Conservation (phyloP, 371 early-diverging fungal species). For the Thermomucor indicae-seudaticae region DNA sequence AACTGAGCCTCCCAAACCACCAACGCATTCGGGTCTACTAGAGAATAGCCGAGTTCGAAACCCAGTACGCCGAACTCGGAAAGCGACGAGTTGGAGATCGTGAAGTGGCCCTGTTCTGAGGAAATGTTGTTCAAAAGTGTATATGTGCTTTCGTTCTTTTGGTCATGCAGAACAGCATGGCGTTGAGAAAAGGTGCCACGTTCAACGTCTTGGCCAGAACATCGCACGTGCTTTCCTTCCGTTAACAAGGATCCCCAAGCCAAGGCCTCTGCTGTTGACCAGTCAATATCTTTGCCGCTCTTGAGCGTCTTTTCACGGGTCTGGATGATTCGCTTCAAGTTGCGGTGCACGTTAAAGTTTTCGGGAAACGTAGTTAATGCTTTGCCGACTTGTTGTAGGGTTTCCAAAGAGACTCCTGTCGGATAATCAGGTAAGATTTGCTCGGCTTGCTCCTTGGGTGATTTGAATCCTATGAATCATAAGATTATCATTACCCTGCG, state of each 20-base stretch:
- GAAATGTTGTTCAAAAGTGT: constrained; percentile 82
- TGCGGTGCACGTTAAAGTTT: constrained; percentile 83
- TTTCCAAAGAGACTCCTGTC: constrained; percentile 80
- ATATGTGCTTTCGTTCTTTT: constrained; percentile 68
- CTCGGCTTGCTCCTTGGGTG: constrained; percentile 81
- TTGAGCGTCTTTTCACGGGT: constrained; percentile 75
- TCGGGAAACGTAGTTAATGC: constrained; percentile 76
- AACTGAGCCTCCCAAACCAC: constrained; percentile 98
- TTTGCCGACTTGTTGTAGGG: constrained; percentile 76
- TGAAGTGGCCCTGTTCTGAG: constrained; percentile 79
- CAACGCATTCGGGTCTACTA: constrained; percentile 89
- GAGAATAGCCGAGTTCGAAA: constrained; percentile 96
- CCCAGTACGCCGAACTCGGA: constrained; percentile 95
- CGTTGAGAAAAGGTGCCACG: constrained; percentile 98
- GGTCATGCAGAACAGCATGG: constrained; percentile 93
- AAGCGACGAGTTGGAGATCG: constrained; percentile 91
- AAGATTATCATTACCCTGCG: constrained; percentile 1
- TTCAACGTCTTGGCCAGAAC: constrained; percentile 96
- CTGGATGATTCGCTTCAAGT: constrained; percentile 83
- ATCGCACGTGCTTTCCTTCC: constrained; percentile 89
- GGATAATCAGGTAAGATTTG: constrained; percentile 62
- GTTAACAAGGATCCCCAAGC: constrained; percentile 90
- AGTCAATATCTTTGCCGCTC: constrained; percentile 83
- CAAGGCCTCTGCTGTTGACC: constrained; percentile 94
- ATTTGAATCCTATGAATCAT: constrained; percentile 49